These are phyloP conservation scores for Melampsora larici-populina DNA, from an alignment of 1,284 basidiomycete genomes.

Conservation along the genomic window DNA sequence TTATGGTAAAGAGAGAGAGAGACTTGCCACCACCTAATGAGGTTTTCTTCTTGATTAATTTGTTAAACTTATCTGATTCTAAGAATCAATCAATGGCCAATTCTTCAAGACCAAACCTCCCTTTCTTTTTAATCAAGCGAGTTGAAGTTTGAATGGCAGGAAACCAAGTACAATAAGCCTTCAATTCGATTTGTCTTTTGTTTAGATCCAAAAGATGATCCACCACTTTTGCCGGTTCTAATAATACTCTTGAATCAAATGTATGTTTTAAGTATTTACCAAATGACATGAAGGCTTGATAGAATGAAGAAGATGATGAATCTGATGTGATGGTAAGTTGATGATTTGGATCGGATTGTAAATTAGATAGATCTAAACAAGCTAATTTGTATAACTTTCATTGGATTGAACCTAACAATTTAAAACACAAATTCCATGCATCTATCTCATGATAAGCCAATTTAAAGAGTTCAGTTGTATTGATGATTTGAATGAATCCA, in stretches of 20 bases:
- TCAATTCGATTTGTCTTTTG: constrained; percentile 19
- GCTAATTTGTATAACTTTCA: constrained; percentile 22
- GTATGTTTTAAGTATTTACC: constrained; percentile 34
- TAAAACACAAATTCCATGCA: constrained; percentile 26
- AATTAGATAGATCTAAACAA: not conserved
- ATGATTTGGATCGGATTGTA: not conserved
- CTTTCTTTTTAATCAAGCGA: constrained; percentile 18
- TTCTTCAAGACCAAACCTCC: constrained; percentile 33
- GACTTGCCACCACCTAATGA: constrained; percentile 26
- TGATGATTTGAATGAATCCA: constrained; percentile 33
- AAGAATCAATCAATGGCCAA: constrained; percentile 26
- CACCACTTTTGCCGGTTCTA: constrained; percentile 31
- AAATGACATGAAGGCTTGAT: constrained; percentile 32
- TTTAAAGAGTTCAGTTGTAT: constrained; percentile 22
- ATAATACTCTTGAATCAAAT: constrained; percentile 29
- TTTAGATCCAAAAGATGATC: constrained; percentile 15
- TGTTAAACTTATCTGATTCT: constrained; percentile 29
- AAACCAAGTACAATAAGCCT: not conserved
- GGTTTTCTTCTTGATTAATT: constrained; percentile 20
- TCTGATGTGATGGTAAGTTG: constrained; percentile 22
- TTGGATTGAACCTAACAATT: constrained; percentile 22
- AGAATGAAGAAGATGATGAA: constrained; percentile 19
- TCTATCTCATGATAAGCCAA: constrained; percentile 34
- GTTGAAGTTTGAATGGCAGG: constrained; percentile 14
- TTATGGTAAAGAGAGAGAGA: too few relatives aligned